Base-by-base conservation (phyloP, 164 flowering plant genomes). In the Aristolochia fimbriata region DNA sequence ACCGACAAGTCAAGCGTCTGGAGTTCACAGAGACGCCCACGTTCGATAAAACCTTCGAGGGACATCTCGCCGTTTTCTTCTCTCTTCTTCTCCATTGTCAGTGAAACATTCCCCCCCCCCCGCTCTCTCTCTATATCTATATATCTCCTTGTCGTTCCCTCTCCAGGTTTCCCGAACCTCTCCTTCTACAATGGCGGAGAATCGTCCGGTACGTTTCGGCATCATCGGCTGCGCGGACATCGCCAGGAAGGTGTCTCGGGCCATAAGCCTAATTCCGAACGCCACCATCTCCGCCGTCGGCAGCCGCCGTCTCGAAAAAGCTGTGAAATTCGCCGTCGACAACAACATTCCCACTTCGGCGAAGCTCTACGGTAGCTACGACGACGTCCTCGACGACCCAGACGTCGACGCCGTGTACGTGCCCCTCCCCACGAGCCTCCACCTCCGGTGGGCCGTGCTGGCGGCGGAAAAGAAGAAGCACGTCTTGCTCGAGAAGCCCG, bases 391-490 rank as follows among this genome's bases (percentile, higher is more conserved):
- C 6, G 72, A 72, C 43, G 76, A 76, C 24, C 63, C 59, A 0
- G 22, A 11, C 16, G 71, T 76, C 8, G 79, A 72, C 43, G 79
- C 72, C 15, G 79, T 76, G 16, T 76, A 76, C 60, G 30, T 76
- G 51, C 79, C 79, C 1, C 68, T 76, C 24, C 79, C 79, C 8
- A 76, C 76, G 20, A 72, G 68, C 63, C 55, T 76, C 47, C 79
- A 76, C 63, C 55, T 65, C 55, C 27, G 33, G 41, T 76, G 76
- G 79, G 79, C 65, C 3, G 69, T 70, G 15, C 16, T 60, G 66
- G 76, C 76, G 1, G 79, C 75, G 19, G 47, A 71, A 67, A 76
- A 65, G 68, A 63, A 61, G 70, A 76, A 76, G 70, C 79, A 76
- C 59, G 59, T 76, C 62, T 63, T 73, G 19, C 51, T 76, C 27